Evolutionary conservation across 352 stramenopile genomes (phyloP).

Genomic region (Phytophthora tubulina): DNA sequence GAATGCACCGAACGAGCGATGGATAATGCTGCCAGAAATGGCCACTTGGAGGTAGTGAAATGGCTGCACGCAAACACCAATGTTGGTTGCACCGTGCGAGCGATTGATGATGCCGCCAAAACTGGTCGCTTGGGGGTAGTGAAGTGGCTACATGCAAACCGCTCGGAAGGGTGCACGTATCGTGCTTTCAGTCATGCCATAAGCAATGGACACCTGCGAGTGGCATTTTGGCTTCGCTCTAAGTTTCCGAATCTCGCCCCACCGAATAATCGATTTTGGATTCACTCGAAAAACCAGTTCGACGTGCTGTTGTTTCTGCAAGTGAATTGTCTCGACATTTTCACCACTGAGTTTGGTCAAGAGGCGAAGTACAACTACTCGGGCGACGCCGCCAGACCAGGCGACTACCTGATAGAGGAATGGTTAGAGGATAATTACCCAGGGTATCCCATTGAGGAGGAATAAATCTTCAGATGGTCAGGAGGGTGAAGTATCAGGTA

Average conservation of each 20-base stretch:
- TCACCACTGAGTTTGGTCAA: not conserved
- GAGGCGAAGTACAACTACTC: not conserved
- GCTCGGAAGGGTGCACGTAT: not conserved
- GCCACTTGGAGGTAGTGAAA: not conserved
- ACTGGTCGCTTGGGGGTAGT: not conserved
- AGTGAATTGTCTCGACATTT: conserved; percentile 1
- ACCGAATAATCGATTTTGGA: not conserved
- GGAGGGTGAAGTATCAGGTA: not conserved
- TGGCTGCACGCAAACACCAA: conserved; percentile 1
- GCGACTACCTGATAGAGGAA: conserved; percentile 3
- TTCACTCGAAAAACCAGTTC: conserved; percentile 1
- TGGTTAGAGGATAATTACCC: not conserved
- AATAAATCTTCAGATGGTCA: not conserved
- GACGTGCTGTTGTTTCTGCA: conserved; percentile 1
- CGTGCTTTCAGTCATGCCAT: conserved; percentile 3
- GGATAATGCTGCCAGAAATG: not conserved
- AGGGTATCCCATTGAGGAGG: not conserved
- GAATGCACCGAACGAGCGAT: not conserved
- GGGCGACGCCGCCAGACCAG: not conserved
- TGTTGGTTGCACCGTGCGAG: not conserved
- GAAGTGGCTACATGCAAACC: not conserved
- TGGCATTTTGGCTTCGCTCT: not conserved
- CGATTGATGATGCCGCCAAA: not conserved
- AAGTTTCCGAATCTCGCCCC: not conserved
- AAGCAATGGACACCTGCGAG: not conserved